phyloP scores from a whole-genome alignment of 2,329 filamentous ascomycete species.

The Colletotrichum eleusines region DNA sequence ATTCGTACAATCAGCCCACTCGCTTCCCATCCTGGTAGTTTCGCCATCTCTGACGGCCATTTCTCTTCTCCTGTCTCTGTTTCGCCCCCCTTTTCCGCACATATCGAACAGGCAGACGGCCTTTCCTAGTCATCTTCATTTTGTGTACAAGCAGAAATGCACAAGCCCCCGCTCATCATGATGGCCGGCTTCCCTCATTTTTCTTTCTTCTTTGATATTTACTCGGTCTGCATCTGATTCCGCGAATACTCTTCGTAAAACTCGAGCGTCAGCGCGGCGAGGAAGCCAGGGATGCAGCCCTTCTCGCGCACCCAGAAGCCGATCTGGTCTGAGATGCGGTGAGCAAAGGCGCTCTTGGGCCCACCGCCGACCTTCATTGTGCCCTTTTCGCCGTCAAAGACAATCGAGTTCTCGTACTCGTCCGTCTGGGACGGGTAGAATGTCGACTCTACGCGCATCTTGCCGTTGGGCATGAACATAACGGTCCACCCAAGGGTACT shows the following conservation, averaged over 20 bases:
- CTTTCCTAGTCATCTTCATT: not conserved
- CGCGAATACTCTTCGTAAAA: constrained; percentile 81
- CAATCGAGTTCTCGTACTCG: constrained; percentile 78
- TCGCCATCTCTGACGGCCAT: not conserved
- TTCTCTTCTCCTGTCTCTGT: not conserved
- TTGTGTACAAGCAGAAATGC: not conserved
- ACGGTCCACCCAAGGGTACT: constrained; percentile 94
- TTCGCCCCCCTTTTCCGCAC: not conserved
- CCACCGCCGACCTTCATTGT: constrained; percentile 99
- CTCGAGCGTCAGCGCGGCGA: constrained; percentile 91
- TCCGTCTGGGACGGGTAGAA: constrained; percentile 79
- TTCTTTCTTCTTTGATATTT: not conserved
- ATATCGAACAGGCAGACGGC: not conserved
- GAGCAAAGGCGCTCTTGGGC: constrained; percentile 85
- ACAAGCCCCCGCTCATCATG: not conserved
- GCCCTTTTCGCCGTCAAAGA: constrained; percentile 93
- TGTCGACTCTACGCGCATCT: constrained; percentile 89
- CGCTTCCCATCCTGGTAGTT: not conserved
- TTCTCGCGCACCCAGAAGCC: constrained; percentile 96
- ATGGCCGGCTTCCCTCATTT: not conserved
- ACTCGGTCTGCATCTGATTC: constrained; percentile 39
- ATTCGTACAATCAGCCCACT: not conserved
- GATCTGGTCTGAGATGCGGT: constrained; percentile 86
- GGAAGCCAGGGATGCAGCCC: constrained; percentile 92
- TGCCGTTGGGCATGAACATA: constrained; percentile 96